Conservation (phyloP, 225 moss, liverwort and hornwort genomes). For the Bryoerythrophyllum caledonicum region DNA sequence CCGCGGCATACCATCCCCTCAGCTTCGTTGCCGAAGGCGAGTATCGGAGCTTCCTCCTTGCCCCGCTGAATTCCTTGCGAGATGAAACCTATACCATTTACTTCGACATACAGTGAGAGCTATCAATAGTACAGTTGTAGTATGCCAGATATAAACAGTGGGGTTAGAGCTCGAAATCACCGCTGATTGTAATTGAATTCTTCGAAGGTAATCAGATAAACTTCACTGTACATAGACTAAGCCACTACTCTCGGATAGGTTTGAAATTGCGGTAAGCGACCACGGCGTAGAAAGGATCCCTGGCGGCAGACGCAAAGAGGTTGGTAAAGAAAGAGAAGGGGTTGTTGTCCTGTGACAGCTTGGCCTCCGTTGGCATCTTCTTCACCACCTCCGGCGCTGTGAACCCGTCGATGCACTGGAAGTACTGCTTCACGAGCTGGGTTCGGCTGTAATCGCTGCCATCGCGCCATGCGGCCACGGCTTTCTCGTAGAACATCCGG, state of each 20-base stretch:
- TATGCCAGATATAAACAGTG: conserved; percentile 3
- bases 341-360: conserved; percentile 15
- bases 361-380: conserved; percentile 23
- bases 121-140: background rate
- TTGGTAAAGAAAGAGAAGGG: conserved; percentile 44
- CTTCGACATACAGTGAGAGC: conserved; percentile 52
- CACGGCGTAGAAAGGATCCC: conserved; percentile 72
- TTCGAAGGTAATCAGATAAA: background rate
- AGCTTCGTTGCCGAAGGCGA: conserved; percentile 76
- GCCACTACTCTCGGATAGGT: conserved; percentile 37
- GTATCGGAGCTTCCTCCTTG: conserved; percentile 61
- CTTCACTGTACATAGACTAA: conserved; percentile 5
- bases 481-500: conserved; percentile 82
- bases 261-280: conserved; percentile 66
- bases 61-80: conserved; percentile 65
- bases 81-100: conserved; percentile 88
- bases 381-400: conserved; percentile 63
- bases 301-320: conserved; percentile 47
- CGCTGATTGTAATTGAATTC: background rate
- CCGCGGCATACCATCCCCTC: conserved; percentile 60
- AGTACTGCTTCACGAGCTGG: conserved; percentile 71
- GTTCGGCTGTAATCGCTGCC: conserved; percentile 68
- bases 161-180: background rate
- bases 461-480: conserved; percentile 72
- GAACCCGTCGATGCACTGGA: conserved; percentile 68